Evolutionary conservation across 164 flowering plant species (phyloP).

Genomic region (Nelumbo lutea): DNA sequence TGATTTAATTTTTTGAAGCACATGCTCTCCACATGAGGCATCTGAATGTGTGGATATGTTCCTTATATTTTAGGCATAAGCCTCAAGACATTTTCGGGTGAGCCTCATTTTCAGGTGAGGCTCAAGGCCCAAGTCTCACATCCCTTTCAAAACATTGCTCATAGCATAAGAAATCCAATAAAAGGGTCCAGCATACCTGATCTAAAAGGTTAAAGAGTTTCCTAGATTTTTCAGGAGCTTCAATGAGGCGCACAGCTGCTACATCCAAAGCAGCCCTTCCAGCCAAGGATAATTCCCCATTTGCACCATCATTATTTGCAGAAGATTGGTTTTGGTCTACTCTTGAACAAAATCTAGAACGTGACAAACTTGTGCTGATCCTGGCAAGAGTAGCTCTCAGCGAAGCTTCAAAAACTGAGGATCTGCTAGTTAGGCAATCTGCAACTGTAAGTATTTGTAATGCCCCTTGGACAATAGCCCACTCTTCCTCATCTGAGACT

Average conservation of each 20-base stretch:
- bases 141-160: too few species aligned
- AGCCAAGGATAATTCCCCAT: constrained; percentile 41
- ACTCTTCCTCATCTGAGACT: constrained; percentile 91
- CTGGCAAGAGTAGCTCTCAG: constrained; percentile 90
- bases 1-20: too few species aligned
- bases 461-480: constrained; percentile 99
- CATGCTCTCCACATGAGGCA: too few species aligned
- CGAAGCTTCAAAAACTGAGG: constrained; percentile 97
- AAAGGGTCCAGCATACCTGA: constrained; percentile 47
- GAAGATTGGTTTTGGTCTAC: constrained; percentile 56
- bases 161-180: background rate
- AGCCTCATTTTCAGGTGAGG: too few species aligned
- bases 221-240: constrained; percentile 87
- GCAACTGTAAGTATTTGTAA: constrained; percentile 93
- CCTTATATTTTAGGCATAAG: too few species aligned
- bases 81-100: too few species aligned
- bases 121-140: too few species aligned
- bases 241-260: constrained; percentile 76
- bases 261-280: constrained; percentile 87
- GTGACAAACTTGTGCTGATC: constrained; percentile 75
- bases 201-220: constrained; percentile 78
- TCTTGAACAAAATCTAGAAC: constrained; percentile 71
- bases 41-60: too few species aligned
- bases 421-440: constrained; percentile 91
- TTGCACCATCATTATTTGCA: constrained; percentile 34